Conservation (phyloP, 2,329 filamentous ascomycete species). For the Fusarium devonianum region DNA sequence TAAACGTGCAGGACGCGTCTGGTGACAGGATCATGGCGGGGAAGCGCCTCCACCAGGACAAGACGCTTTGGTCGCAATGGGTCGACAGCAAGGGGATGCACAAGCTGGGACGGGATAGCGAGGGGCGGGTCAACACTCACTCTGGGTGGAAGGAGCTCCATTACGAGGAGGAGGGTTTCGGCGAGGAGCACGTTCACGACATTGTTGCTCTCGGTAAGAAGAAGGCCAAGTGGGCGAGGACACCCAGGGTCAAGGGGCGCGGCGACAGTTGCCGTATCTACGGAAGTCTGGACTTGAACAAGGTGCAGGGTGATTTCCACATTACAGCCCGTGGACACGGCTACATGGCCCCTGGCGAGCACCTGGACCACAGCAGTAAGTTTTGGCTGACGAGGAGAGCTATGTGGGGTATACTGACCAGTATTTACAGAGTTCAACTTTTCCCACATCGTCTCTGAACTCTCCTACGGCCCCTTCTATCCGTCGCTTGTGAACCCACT, state of each 20-base stretch:
- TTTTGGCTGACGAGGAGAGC: constrained; percentile 17
- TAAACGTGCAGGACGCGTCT: constrained; percentile 96
- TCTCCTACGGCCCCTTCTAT: constrained; percentile 97
- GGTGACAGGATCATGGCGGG: constrained; percentile 91
- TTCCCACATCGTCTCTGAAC: constrained; percentile 92
- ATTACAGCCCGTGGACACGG: constrained; percentile 95
- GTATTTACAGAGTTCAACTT: constrained; percentile 83
- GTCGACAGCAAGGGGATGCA: constrained; percentile 72
- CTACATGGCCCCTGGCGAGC: constrained; percentile 79
- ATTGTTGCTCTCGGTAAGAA: constrained; percentile 76
- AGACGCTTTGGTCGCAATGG: constrained; percentile 85
- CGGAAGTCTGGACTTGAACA: constrained; percentile 90
- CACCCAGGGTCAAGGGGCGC: constrained; percentile 67
- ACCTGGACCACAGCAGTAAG: constrained; percentile 83
- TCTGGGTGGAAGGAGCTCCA: constrained; percentile 60
- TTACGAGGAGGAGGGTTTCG: constrained; percentile 70
- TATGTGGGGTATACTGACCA: constrained; percentile 30
- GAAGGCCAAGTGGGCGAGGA: constrained; percentile 75
- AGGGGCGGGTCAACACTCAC: constrained; percentile 63
- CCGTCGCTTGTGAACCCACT: constrained; percentile 92
- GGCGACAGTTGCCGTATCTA: constrained; percentile 86
- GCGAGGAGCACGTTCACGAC: constrained; percentile 88
- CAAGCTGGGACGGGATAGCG: constrained; percentile 61
- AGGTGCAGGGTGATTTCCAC: constrained; percentile 97
- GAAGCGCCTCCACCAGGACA: constrained; percentile 74